Conservation (phyloP, 2,329 filamentous ascomycete species). For the Trichoderma pleuroti region DNA sequence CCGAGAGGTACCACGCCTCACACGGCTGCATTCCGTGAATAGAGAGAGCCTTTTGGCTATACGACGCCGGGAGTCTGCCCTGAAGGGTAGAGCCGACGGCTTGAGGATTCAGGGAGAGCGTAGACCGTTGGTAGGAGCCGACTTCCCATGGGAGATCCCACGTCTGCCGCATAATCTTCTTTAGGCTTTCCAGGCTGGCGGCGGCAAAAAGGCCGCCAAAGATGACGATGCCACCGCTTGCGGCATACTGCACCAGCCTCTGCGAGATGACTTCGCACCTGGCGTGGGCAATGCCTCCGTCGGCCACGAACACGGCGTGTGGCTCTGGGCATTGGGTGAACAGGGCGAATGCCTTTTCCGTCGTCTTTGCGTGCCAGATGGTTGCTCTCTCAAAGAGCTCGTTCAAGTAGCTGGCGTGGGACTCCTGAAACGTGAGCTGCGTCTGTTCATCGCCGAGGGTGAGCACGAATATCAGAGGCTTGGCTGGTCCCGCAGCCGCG, state of each 20-base stretch:
- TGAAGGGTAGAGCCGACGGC: slow-evolving; percentile 18
- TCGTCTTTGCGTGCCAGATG: slow-evolving; percentile 3
- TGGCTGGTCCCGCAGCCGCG: slow-evolving; percentile 23
- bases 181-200: background rate
- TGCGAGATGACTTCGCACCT: slow-evolving; percentile 9
- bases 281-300: slow-evolving; percentile 1
- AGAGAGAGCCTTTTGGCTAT: slow-evolving; percentile 29
- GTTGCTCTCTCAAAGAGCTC: slow-evolving; percentile 15
- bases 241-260: slow-evolving; percentile 13
- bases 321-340: background rate
- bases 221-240: slow-evolving; percentile 8
- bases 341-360: slow-evolving; percentile 1
- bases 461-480: slow-evolving; percentile 14
- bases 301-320: slow-evolving; percentile 8
- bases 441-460: background rate
- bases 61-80: slow-evolving; percentile 22
- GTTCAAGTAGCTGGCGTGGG: slow-evolving; percentile 13
- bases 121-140: slow-evolving; percentile 25
- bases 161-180: background rate
- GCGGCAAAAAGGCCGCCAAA: slow-evolving; percentile 8
- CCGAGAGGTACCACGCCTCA: slow-evolving; percentile 27
- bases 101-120: slow-evolving; percentile 23
- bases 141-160: slow-evolving; percentile 25
- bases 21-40: slow-evolving; percentile 23
- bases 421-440: slow-evolving; percentile 6